Conservation (phyloP, 2,329 filamentous ascomycete genomes). For the Neoascochyta sp. region DNA sequence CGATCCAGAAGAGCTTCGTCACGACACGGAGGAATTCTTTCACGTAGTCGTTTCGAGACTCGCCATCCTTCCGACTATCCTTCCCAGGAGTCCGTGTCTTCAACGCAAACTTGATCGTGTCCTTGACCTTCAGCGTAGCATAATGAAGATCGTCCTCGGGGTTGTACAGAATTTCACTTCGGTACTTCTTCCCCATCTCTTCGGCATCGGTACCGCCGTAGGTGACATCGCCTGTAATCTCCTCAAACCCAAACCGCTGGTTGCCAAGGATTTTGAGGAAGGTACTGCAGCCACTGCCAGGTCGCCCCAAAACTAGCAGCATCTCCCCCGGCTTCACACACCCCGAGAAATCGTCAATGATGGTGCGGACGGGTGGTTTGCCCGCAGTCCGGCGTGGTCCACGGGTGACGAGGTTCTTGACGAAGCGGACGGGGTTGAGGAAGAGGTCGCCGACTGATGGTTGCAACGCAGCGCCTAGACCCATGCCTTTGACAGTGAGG, state of each 20-base stretch:
- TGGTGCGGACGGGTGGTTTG: slow-evolving; percentile 59
- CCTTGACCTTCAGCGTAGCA: slow-evolving; percentile 69
- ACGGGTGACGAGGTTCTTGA: slow-evolving; percentile 51
- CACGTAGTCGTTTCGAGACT: slow-evolving; percentile 58
- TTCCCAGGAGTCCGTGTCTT: slow-evolving; percentile 65
- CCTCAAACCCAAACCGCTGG: slow-evolving; percentile 56
- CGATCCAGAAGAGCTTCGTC: slow-evolving; percentile 68
- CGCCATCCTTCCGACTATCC: slow-evolving; percentile 56
- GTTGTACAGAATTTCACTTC: slow-evolving; percentile 68
- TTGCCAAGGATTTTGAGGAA: slow-evolving; percentile 68
- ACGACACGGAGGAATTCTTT: slow-evolving; percentile 63
- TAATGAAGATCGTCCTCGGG: slow-evolving; percentile 76
- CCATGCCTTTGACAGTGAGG: slow-evolving; percentile 60
- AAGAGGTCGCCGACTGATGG: slow-evolving; percentile 60
- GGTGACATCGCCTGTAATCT: slow-evolving; percentile 53
- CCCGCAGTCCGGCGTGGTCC: slow-evolving; percentile 36
- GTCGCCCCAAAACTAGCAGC: slow-evolving; percentile 65
- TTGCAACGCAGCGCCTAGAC: slow-evolving; percentile 60
- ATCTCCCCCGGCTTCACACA: slow-evolving; percentile 71
- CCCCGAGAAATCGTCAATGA: slow-evolving; percentile 63
- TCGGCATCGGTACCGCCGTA: slow-evolving; percentile 55
- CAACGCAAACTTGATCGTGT: slow-evolving; percentile 71
- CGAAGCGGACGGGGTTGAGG: slow-evolving; percentile 52
- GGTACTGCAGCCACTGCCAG: slow-evolving; percentile 67
- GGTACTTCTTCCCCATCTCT: slow-evolving; percentile 56